Base-by-base conservation (phyloP, 768 basidiomycete species). In the Auricularia sp. region DNA sequence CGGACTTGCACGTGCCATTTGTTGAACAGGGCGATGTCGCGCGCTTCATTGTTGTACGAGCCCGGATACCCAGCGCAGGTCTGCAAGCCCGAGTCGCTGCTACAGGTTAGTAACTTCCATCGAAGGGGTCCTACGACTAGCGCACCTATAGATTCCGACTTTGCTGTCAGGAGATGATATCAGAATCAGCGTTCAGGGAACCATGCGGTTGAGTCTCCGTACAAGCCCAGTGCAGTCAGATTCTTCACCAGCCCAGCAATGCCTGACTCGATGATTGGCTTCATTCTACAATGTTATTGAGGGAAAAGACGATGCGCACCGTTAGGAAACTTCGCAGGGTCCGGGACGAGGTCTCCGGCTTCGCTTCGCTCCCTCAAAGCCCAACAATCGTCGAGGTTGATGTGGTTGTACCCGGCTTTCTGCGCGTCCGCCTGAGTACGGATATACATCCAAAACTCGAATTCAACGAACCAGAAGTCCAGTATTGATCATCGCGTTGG, bases 331-430 rank as follows among this genome's bases (percentile, higher is more conserved):
- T 79, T 79, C 12, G 69, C 72, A 66, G 77, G 74, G 70, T 80
- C 85, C 85, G 64, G 3, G 61, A 85, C 77, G n/a, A 87, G 81
- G 67, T 84, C 76, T 1, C 86, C 86, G 8, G 70, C 66, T 3
- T 75, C 67, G 64, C 72, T 83, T 43, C 86, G 78, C 58, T 82
- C 69, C 68, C 81, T 86, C 72, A 84, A 81, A 2, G 85, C 80
- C 67, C 84, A 87, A 67, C 86, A 87, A 65, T 87, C 86, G 64
- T 87, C 86, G 34, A 87, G 70, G 64, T 85, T 86, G 64, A 87
- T 74, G 67, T 83, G 77, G 63, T 78, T 74, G 68, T 87, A 87
- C 1, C 86, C 86, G 39, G 76, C 78, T 62, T 83, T 82, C 84
- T 86, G 44, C 39, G 12, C 7, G 39, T 8, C 39, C 39, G 12